Percentiles rank a stretch among this genome's conserved stretches.
Evolutionary conservation across 768 basidiomycete species (phyloP).

Genomic region (Lactarius psammicola): DNA sequence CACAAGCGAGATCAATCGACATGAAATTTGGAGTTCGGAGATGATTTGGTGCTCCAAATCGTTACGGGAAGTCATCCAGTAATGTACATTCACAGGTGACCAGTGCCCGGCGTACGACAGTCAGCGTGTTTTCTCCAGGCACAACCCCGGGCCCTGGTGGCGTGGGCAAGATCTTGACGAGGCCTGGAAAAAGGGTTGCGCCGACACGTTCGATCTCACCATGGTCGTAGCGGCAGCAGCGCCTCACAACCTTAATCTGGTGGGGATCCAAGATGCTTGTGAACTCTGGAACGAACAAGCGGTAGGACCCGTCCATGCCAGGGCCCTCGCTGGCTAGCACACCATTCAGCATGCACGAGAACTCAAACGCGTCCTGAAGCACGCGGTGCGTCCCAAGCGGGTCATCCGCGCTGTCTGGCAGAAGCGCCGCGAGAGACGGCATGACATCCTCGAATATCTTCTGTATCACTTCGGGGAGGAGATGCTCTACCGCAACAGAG

Average conservation of each 20-base stretch:
- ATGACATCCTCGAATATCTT: conserved; percentile 72
- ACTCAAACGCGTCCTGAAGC: conserved; percentile 70
- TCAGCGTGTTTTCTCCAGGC: conserved; percentile 53
- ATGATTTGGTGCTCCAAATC: too few species aligned
- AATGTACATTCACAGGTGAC: conserved; percentile 85
- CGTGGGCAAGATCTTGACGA: conserved; percentile 70
- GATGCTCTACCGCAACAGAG: conserved; percentile 76
- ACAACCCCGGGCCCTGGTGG: conserved; percentile 37
- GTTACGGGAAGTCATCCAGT: too few species aligned
- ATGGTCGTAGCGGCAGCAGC: conserved; percentile 71
- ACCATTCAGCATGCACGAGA: conserved; percentile 84
- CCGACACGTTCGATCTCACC: conserved; percentile 75
- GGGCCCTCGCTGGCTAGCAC: conserved; percentile 52
- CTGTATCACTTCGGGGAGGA: conserved; percentile 65
- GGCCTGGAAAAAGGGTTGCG: conserved; percentile 81
- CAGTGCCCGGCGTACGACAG: conserved; percentile 78
- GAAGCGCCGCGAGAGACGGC: conserved; percentile 56
- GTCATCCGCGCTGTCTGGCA: conserved; percentile 39
- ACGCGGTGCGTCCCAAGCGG: conserved; percentile 47
- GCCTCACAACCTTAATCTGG: conserved; percentile 81
- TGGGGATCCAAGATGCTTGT: conserved; percentile 66
- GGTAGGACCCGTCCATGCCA: conserved; percentile 68
- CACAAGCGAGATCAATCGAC: too few species aligned
- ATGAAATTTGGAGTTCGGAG: too few species aligned
- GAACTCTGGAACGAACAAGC: conserved; percentile 82